Percentiles rank a stretch among this genome's conserved stretches.
Evolutionary conservation across 176 grass and related monocot species (phyloP).

Genomic region (barley (Hordeum vulgare)): MorexV3_pseudomolecules_assembly NC_058523.1:330506747-330507246

Average conservation of each 20-base stretch:
- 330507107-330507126: slow-evolving; percentile 31
- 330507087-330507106: slow-evolving; percentile 23
- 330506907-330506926: background rate
- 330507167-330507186: slow-evolving; percentile 11
- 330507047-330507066: background rate
- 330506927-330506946: background rate
- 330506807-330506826: no score
- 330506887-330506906: background rate
- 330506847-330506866: no score
- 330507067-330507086: background rate
- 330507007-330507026: slow-evolving; percentile 42
- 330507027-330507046: background rate
- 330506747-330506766: no score
- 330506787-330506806: no score
- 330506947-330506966: background rate
- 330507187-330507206: background rate
- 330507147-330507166: slow-evolving; percentile 54
- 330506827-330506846: no score
- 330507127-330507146: slow-evolving; percentile 39
- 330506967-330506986: slow-evolving; percentile 39
- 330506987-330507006: slow-evolving; percentile 53
- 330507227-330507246: background rate
- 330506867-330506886: background rate
- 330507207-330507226: background rate
- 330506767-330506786: no score